Conservation (phyloP, 2,329 filamentous ascomycete species). For the Aschersonia sp. region DNA sequence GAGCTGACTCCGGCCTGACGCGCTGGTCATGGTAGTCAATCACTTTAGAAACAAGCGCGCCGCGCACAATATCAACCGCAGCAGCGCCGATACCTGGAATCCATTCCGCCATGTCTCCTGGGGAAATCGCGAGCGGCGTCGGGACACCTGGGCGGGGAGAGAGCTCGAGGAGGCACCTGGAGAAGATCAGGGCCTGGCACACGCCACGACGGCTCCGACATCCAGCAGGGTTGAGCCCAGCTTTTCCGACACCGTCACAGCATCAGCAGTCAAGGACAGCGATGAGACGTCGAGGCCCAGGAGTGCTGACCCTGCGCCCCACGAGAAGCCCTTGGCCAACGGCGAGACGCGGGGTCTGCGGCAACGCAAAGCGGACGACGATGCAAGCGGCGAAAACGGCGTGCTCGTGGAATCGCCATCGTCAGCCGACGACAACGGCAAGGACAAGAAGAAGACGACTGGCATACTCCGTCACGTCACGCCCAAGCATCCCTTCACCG, state of each 20-base stretch:
- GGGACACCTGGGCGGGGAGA: constrained; percentile 19
- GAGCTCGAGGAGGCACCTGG: constrained; percentile 15
- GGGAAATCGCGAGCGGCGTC: constrained; percentile 14
- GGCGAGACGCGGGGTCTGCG: constrained; percentile 8
- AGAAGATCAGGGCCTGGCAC: constrained; percentile 17
- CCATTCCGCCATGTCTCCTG: constrained; percentile 28
- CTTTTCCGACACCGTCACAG: constrained; percentile 12
- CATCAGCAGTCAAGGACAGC: constrained; percentile 5
- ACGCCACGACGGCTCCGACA: constrained; percentile 19
- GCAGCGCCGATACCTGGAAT: constrained; percentile 25
- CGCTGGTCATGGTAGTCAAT: constrained; percentile 24
- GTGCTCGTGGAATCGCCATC: neutral
- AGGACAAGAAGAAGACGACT: constrained; percentile 10
- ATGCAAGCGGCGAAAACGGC: constrained; percentile 4
- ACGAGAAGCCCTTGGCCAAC: neutral
- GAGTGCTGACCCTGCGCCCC: constrained; percentile 1
- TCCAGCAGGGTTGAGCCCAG: constrained; percentile 7
- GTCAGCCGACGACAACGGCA: constrained; percentile 8
- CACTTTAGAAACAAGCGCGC: constrained; percentile 27
- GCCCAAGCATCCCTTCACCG: constrained; percentile 41
- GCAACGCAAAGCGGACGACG: constrained; percentile 17
- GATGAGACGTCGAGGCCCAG: constrained; percentile 9
- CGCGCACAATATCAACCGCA: constrained; percentile 27
- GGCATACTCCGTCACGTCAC: constrained; percentile 29
- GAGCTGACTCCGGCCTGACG: constrained; percentile 4